These are phyloP conservation scores for Filosporella fistucella DNA, from an alignment of 495 filamentous ascomycete genomes.

Conservation along the genomic window DNA sequence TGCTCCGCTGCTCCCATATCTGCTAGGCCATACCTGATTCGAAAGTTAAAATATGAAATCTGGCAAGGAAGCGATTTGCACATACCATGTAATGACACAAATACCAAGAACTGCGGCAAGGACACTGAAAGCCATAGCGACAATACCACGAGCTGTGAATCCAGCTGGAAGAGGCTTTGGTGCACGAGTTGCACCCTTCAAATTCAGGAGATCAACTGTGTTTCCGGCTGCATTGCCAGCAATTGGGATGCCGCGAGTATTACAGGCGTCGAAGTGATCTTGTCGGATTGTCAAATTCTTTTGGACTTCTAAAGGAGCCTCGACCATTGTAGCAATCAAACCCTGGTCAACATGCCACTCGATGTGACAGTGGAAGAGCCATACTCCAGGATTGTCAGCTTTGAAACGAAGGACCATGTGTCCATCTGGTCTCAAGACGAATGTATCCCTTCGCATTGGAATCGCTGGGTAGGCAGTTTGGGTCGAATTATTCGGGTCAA, in stretches of 20 bases:
- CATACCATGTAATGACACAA: constrained; percentile 65
- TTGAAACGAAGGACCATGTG: constrained; percentile 64
- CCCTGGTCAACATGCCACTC: constrained; percentile 57
- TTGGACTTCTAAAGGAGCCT: constrained; percentile 50
- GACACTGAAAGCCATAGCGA: constrained; percentile 69
- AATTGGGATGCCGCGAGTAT: constrained; percentile 37
- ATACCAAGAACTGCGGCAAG: constrained; percentile 71
- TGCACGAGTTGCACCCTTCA: constrained; percentile 54
- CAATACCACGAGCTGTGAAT: constrained; percentile 67
- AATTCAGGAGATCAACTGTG: constrained; percentile 54
- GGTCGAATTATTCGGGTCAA: constrained; percentile 23
- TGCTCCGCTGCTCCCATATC: constrained; percentile 22
- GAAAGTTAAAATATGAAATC: not conserved
- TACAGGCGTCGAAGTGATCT: constrained; percentile 60
- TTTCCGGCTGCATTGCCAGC: constrained; percentile 77
- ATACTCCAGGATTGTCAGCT: constrained; percentile 62
- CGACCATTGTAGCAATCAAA: constrained; percentile 38
- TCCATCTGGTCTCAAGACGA: constrained; percentile 49
- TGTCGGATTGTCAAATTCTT: constrained; percentile 53
- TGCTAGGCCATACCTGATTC: constrained; percentile 19
- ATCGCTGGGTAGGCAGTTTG: constrained; percentile 23
- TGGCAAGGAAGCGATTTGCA: constrained; percentile 24
- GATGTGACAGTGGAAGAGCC: constrained; percentile 60
- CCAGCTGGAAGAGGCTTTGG: constrained; percentile 58
- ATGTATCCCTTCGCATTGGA: constrained; percentile 53